phyloP scores from a whole-genome alignment of 2,329 filamentous ascomycete genomes.

The Fusarium tricinctum region DNA sequence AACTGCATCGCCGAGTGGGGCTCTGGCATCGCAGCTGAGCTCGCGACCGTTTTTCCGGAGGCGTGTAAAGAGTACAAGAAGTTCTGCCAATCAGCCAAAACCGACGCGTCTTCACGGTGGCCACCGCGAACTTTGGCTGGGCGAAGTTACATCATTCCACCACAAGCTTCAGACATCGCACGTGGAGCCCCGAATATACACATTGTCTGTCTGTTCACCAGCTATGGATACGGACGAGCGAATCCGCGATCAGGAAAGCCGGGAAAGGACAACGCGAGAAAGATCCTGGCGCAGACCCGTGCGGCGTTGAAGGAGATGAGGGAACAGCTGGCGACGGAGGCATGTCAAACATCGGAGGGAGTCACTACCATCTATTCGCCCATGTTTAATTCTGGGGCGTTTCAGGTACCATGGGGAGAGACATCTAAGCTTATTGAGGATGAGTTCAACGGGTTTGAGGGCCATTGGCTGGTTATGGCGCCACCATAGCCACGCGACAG shows the following conservation, averaged over 20 bases:
- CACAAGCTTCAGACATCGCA: conserved; percentile 43
- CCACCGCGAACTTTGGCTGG: conserved; percentile 44
- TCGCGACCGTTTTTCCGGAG: conserved; percentile 46
- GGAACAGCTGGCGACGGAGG: conserved; percentile 3
- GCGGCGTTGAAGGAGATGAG: conserved; percentile 30
- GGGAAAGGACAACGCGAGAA: conserved; percentile 20
- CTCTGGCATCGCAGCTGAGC: conserved; percentile 49
- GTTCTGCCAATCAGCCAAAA: conserved; percentile 45
- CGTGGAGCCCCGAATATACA: conserved; percentile 42
- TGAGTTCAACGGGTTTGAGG: conserved; percentile 28
- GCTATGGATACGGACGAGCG: conserved; percentile 39
- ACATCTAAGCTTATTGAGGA: conserved; percentile 33
- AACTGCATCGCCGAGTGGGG: conserved; percentile 53
- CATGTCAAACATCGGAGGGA: accelerated
- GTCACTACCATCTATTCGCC: conserved; percentile 30
- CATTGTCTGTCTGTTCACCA: conserved; percentile 40
- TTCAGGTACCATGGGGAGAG: conserved; percentile 34
- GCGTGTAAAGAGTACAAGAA: conserved; percentile 46
- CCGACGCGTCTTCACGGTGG: conserved; percentile 26
- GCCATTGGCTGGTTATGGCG: conserved; percentile 41
- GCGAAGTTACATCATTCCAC: conserved; percentile 49
- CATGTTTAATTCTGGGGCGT: conserved; percentile 43
- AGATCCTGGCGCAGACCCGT: conserved; percentile 39
- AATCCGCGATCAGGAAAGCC: conserved; percentile 34
- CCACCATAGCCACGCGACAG: conserved; percentile 13